Evolutionary conservation across 108 stramenopile genomes (phyloP).

Genomic region (Nannochloropsis salina): DNA sequence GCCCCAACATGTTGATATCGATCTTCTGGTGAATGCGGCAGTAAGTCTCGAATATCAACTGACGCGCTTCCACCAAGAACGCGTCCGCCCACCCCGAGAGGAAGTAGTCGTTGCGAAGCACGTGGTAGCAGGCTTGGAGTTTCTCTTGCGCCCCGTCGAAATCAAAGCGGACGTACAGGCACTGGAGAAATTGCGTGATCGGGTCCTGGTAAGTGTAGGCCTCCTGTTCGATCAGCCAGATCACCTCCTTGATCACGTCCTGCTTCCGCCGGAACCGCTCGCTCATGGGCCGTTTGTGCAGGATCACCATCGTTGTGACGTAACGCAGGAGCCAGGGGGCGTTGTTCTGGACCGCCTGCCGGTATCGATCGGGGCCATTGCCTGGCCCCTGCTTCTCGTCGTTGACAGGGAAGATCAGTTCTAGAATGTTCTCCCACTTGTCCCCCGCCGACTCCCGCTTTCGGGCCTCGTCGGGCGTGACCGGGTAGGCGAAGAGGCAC

Average conservation of each 20-base stretch:
- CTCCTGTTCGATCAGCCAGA: slow-evolving; percentile 78
- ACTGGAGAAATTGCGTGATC: slow-evolving; percentile 88
- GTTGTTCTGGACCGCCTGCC: slow-evolving; percentile 95
- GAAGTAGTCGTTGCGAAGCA: slow-evolving; percentile 90
- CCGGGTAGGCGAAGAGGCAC: slow-evolving; percentile 96
- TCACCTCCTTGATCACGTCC: slow-evolving; percentile 70
- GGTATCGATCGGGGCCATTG: slow-evolving; percentile 53
- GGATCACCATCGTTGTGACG: slow-evolving; percentile 87
- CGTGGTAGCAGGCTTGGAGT: slow-evolving; percentile 64
- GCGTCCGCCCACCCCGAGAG: slow-evolving; percentile 71
- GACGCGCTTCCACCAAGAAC: slow-evolving; percentile 96
- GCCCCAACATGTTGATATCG: slow-evolving; percentile 73
- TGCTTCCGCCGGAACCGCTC: slow-evolving; percentile 31
- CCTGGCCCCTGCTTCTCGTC: not conserved
- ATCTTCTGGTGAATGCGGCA: slow-evolving; percentile 98
- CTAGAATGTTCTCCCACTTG: slow-evolving; percentile 53
- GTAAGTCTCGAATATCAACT: slow-evolving; percentile 98
- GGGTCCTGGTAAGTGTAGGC: slow-evolving; percentile 86
- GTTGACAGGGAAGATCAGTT: not conserved
- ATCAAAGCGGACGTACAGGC: slow-evolving; percentile 91
- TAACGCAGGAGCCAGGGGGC: slow-evolving; percentile 96
- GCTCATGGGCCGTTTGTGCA: slow-evolving; percentile 62
- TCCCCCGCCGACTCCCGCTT: not conserved
- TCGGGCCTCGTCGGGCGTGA: slow-evolving; percentile 60
- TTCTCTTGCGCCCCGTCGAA: slow-evolving; percentile 92